phyloP scores from a whole-genome alignment of 805 yeast genomes.

The Kuraishia piskuri region DNA sequence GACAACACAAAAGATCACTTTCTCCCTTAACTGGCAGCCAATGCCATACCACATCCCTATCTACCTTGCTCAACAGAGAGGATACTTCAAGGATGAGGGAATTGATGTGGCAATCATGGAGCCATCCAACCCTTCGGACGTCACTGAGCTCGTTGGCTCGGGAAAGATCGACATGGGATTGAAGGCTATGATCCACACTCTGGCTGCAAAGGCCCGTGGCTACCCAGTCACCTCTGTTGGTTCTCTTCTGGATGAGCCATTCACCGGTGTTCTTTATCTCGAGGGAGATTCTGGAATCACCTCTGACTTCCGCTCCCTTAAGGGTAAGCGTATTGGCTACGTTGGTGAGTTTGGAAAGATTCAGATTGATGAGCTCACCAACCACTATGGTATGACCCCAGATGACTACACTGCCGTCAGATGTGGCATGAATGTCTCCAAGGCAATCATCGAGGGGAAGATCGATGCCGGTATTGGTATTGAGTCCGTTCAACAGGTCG shows the following conservation, averaged over 20 bases:
- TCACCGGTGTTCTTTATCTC: constrained; percentile 45
- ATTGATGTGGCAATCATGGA: constrained; percentile 43
- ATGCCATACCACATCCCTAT: constrained; percentile 49
- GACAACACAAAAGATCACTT: constrained; percentile 41
- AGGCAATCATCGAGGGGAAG: constrained; percentile 43
- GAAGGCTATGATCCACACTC: constrained; percentile 52
- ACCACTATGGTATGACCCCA: constrained; percentile 48
- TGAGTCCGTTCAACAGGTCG: constrained; percentile 52
- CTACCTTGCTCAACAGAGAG: constrained; percentile 39
- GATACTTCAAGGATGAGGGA: constrained; percentile 41
- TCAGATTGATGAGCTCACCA: constrained; percentile 46
- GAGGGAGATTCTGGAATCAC: constrained; percentile 39
- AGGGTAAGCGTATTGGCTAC: constrained; percentile 46
- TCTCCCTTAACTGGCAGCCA: constrained; percentile 45
- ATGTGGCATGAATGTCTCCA: constrained; percentile 54
- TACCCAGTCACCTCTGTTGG: constrained; percentile 49
- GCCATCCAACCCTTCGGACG: constrained; percentile 51
- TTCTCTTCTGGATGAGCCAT: constrained; percentile 47
- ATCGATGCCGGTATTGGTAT: constrained; percentile 53
- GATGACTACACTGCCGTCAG: constrained; percentile 48
- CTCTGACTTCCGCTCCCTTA: constrained; percentile 39
- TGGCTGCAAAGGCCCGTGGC: constrained; percentile 53
- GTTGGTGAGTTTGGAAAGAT: constrained; percentile 55
- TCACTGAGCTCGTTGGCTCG: constrained; percentile 46
- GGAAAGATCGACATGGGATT: constrained; percentile 53